phyloP scores from a whole-genome alignment of 2,329 filamentous ascomycete species.

The Hysterium pulicare region DNA sequence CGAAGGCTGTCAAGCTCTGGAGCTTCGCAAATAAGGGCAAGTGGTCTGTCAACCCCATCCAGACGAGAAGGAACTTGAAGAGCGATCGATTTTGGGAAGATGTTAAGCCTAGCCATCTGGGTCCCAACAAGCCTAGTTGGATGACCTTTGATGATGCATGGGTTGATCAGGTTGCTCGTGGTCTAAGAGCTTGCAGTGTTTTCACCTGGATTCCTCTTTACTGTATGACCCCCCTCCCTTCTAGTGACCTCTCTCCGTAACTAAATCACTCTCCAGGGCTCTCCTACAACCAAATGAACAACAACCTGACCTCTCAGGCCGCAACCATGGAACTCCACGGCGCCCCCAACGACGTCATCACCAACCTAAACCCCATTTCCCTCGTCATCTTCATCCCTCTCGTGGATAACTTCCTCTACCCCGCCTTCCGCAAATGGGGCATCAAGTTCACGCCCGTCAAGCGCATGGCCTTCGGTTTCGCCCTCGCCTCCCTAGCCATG shows the following conservation, averaged over 20 bases:
- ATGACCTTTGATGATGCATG: slow-evolving; percentile 82
- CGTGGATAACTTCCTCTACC: slow-evolving; percentile 53
- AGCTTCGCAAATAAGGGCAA: slow-evolving; percentile 60
- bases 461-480: slow-evolving; percentile 52
- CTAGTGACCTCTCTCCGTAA: neutral
- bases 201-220: slow-evolving; percentile 54
- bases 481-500: slow-evolving; percentile 48
- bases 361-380: slow-evolving; percentile 53
- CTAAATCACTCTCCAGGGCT: slow-evolving; percentile 24
- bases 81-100: slow-evolving; percentile 61
- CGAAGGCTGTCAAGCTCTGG: slow-evolving; percentile 63
- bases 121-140: slow-evolving; percentile 60
- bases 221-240: slow-evolving; percentile 19
- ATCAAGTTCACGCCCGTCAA: slow-evolving; percentile 54
- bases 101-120: slow-evolving; percentile 64
- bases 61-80: slow-evolving; percentile 58
- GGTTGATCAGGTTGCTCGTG: slow-evolving; percentile 58
- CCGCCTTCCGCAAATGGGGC: slow-evolving; percentile 44
- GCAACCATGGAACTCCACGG: slow-evolving; percentile 52
- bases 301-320: slow-evolving; percentile 55
- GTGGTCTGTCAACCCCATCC: slow-evolving; percentile 59
- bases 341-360: slow-evolving; percentile 55
- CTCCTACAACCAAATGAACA: slow-evolving; percentile 54
- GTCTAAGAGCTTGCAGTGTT: slow-evolving; percentile 37
- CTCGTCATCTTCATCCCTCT: slow-evolving; percentile 55